Conservation (phyloP, 2,329 filamentous ascomycete genomes). For the Cercospora zeina region DNA sequence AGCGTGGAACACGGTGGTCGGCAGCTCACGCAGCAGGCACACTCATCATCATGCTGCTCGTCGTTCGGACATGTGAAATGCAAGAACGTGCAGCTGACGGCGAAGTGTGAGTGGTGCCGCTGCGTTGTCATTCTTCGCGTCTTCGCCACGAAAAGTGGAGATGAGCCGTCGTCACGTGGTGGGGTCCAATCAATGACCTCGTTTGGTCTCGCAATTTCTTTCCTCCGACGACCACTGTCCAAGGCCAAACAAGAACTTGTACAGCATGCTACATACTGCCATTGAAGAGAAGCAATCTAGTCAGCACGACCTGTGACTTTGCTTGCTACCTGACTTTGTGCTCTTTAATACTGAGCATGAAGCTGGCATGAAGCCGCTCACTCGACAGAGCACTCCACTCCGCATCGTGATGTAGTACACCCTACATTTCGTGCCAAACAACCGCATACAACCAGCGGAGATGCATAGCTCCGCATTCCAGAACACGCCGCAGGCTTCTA, state of each 20-base stretch:
- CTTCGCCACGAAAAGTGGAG: conserved; percentile 10
- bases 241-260: no score
- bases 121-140: neutral
- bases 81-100: conserved; percentile 5
- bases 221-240: neutral
- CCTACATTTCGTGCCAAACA: no score
- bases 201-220: neutral
- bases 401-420: no score
- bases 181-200: neutral
- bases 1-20: neutral
- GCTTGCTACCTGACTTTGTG: no score
- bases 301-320: no score
- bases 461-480: neutral
- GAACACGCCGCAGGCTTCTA: neutral
- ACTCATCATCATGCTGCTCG: neutral
- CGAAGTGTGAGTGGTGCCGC: conserved; percentile 2
- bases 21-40: conserved; percentile 3
- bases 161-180: neutral
- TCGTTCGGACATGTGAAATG: conserved; percentile 9
- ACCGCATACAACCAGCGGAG: no score
- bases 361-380: no score
- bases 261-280: no score
- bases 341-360: no score
- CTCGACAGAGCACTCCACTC: no score
- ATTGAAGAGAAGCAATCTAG: no score